A percentile compares a stretch with the other conserved stretches of the same genome.
Conservation (phyloP, 345 rosid species). For the Populus simonii region DNA sequence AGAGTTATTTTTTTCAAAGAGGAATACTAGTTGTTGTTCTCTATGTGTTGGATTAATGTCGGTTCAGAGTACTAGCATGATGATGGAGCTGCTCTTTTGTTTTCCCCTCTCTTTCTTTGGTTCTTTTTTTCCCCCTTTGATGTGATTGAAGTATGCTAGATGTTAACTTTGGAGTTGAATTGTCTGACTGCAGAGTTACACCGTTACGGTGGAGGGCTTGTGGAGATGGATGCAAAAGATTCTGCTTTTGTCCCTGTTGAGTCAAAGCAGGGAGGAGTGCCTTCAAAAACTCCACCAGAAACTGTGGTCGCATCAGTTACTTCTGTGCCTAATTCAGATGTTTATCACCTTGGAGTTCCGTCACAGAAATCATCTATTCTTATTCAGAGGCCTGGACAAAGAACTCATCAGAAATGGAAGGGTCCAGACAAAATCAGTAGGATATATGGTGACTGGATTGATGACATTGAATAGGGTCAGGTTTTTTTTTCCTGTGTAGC, state of each 20-base stretch:
- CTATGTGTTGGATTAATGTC: not conserved
- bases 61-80: not conserved
- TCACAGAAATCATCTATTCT: constrained; percentile 66
- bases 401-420: constrained; percentile 89
- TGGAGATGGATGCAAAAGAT: constrained; percentile 60
- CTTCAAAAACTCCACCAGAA: constrained; percentile 54
- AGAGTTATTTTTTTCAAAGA: not conserved
- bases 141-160: not conserved
- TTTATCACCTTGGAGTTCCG: constrained; percentile 58
- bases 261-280: constrained; percentile 55
- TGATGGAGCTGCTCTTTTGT: not conserved
- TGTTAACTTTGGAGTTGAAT: constrained; percentile 8
- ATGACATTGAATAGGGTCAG: constrained; percentile 60
- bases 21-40: not conserved
- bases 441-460: constrained; percentile 99
- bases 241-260: constrained; percentile 50
- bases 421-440: constrained; percentile 95
- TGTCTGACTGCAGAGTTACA: constrained; percentile 62
- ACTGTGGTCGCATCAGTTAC: constrained; percentile 38
- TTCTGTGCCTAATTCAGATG: constrained; percentile 57
- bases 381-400: constrained; percentile 75
- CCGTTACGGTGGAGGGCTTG: constrained; percentile 77
- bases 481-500: constrained; percentile 5
- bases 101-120: not conserved
- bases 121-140: not conserved